phyloP scores from a whole-genome alignment of 345 rosid species.

The Hibiscus tridactylites region DNA sequence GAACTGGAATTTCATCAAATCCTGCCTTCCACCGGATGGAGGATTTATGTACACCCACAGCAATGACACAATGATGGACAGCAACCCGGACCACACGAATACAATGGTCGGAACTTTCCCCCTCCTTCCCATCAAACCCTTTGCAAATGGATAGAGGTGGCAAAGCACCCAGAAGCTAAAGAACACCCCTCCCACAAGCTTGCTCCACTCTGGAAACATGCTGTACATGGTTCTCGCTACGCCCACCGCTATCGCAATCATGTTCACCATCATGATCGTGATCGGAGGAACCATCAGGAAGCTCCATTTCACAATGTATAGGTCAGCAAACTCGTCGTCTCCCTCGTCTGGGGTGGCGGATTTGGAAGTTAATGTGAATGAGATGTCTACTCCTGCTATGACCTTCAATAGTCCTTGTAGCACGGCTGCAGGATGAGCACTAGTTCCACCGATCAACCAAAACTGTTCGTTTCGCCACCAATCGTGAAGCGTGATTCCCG shows the following conservation, averaged over 20 bases:
- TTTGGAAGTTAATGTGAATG: slow-evolving; percentile 68
- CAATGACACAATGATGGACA: slow-evolving; percentile 54
- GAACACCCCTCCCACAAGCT: slow-evolving; percentile 71
- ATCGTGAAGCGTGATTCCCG: slow-evolving; percentile 64
- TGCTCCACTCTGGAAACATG: slow-evolving; percentile 70
- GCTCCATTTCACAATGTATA: slow-evolving; percentile 58
- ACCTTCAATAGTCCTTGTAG: slow-evolving; percentile 62
- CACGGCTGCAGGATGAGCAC: slow-evolving; percentile 79
- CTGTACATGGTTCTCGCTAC: slow-evolving; percentile 55
- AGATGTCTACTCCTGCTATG: slow-evolving; percentile 64
- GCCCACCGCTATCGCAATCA: slow-evolving; percentile 56
- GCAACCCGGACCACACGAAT: slow-evolving; percentile 68
- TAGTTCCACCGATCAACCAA: slow-evolving; percentile 73
- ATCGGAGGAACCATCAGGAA: slow-evolving; percentile 64
- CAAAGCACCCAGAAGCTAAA: slow-evolving; percentile 73
- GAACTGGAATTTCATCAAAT: slow-evolving; percentile 37
- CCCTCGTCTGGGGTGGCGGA: slow-evolving; percentile 53
- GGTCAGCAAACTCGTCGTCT: slow-evolving; percentile 58
- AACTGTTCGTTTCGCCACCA: slow-evolving; percentile 86
- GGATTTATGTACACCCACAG: slow-evolving; percentile 68
- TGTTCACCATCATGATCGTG: slow-evolving; percentile 62
- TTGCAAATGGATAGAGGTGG: slow-evolving; percentile 72
- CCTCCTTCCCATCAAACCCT: slow-evolving; percentile 76
- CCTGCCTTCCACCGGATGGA: slow-evolving; percentile 43
- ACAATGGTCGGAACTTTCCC: slow-evolving; percentile 71